Conservation (phyloP, 495 filamentous ascomycete genomes). For the Tuber umbilicatum region DNA sequence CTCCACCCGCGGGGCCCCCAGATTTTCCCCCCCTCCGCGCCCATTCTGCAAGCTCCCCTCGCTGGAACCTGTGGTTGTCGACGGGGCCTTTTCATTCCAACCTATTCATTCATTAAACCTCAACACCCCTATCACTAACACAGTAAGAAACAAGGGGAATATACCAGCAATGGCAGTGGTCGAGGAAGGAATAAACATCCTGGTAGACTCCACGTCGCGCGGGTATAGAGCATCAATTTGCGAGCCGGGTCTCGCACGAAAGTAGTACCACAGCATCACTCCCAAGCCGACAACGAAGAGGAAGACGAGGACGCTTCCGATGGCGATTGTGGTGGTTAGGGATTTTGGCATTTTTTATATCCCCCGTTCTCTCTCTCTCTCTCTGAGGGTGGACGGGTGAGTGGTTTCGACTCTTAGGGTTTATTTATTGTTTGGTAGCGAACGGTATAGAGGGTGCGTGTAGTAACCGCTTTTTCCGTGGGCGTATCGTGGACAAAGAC, state of each 20-base stretch:
- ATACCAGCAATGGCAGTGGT: background rate
- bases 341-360: background rate
- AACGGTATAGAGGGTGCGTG: background rate
- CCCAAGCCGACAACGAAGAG: background rate
- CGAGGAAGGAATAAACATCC: background rate
- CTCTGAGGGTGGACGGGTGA: background rate
- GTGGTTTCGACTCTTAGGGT: background rate
- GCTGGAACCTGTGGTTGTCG: background rate
- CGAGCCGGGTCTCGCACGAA: background rate
- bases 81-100: background rate
- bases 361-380: background rate
- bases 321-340: background rate
- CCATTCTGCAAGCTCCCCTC: background rate
- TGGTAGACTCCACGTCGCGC: background rate
- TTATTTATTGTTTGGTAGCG: background rate
- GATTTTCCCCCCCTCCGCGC: background rate
- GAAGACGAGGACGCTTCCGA: background rate
- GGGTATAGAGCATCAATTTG: background rate
- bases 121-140: background rate
- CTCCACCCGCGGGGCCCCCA: background rate
- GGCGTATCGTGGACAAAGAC: background rate
- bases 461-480: background rate
- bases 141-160: background rate
- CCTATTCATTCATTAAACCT: background rate
- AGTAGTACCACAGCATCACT: background rate